Base-by-base conservation (phyloP, 2,329 filamentous ascomycete species). In the Fusarium armeniacum region DNA sequence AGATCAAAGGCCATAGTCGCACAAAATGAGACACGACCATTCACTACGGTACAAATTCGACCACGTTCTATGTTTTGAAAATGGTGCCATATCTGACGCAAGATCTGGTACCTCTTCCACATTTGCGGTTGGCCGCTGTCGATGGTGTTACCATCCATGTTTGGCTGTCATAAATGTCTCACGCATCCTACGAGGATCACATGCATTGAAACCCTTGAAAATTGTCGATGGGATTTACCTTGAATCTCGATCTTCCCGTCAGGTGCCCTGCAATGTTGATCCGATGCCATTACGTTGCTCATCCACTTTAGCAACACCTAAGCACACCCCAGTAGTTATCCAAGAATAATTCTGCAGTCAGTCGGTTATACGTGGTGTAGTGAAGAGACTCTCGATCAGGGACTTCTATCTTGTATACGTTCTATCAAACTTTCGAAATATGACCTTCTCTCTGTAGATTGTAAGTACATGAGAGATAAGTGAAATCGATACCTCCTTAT, bases 1-100 rank as follows among this genome's bases (percentile, higher is more conserved):
- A 53, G 51, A 66, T 50, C 40, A 63, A 56, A 41, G 49, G 63
- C 50, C 44, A 35, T 22, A 59, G 52, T 61, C 33, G 55, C 55
- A 60, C 62, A 69, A 61, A 75, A 75, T 74, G 67, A 73, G 58
- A 62, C 35, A 76, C 64, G 58, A 69, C 55, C 52, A 65, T 67
- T 71, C 46, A 63, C 44, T 65, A 47, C 65, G 41, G 62, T 49
- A 38, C 59, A 63, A 58, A 58, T 43, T 60, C 15, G 65, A 72
- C 58, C 50, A 69, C 62, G 38, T 54, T 62, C 45, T 30, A 22
- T 38, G 16, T 52, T 28, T n/a, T 49, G 11, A 46, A 59, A 53
- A 70, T 63, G 46, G 35, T 50, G 52, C 38, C 44, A 63, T 57
- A 12, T n/a, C 35, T 67, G 62, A 70, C 59, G 59, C 49, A 65